Evolutionary conservation across 2,329 filamentous ascomycete genomes (phyloP).

Genomic region (Hypocreales sp.): DNA sequence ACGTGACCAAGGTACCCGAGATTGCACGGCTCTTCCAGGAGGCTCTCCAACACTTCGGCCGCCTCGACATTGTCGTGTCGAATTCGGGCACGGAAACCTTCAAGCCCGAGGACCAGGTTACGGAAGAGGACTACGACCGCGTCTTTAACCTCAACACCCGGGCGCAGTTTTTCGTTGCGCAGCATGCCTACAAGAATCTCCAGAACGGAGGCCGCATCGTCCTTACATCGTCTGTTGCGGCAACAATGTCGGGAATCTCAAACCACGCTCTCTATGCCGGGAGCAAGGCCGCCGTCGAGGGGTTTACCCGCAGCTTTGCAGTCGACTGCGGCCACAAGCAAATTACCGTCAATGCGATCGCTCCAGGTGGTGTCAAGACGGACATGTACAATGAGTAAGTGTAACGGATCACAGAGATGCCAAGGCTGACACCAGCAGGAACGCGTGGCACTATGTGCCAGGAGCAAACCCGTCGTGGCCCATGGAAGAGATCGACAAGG

Average conservation of each 20-base stretch:
- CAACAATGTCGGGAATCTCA: conserved; percentile 33
- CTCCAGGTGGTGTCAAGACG: conserved; percentile 51
- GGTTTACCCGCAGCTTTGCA: conserved; percentile 60
- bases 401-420: background rate
- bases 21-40: conserved; percentile 48
- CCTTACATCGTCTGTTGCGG: conserved; percentile 57
- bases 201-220: conserved; percentile 55
- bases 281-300: conserved; percentile 62
- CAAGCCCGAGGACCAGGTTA: conserved; percentile 52
- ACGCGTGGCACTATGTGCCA: conserved; percentile 35
- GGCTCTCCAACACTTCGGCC: conserved; percentile 46
- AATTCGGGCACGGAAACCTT: conserved; percentile 56
- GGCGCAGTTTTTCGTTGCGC: conserved; percentile 58
- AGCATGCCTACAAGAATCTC: conserved; percentile 54
- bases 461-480: conserved; percentile 36
- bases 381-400: conserved; percentile 36
- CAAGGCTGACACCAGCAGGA: background rate
- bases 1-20: conserved; percentile 48
- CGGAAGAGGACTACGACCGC: conserved; percentile 56
- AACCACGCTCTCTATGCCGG: conserved; percentile 62
- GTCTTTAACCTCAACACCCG: conserved; percentile 54
- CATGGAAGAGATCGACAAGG: conserved; percentile 20
- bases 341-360: conserved; percentile 52
- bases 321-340: conserved; percentile 53
- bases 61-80: conserved; percentile 54